Evolutionary conservation across 192 early-diverging fungal species (phyloP), one percentile per base, ranked within the genome.

Genomic region (Podila clonocystis): DNA sequence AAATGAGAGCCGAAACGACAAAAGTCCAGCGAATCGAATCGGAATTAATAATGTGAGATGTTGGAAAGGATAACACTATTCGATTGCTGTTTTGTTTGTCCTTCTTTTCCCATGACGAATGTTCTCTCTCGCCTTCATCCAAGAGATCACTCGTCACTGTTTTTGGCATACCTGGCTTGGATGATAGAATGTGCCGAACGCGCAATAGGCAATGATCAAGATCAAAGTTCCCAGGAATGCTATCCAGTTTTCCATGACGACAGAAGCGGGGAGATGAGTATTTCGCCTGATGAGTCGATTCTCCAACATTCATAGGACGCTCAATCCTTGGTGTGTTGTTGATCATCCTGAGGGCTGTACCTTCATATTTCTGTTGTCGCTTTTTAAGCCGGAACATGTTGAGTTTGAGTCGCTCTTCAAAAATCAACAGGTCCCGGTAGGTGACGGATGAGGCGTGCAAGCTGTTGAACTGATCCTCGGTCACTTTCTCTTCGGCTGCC

Each of bases 371-470:
- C 65, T 89, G 90, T 68, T 91, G 90, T 49, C 91, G 86, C 65
- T 87, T 88, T 67, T 87, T 84, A 50, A 93, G 74, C 33, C 90
- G 83, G 11, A 87, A 82, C 82, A 92, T 86, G 83, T 93, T 95
- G 72, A 91, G 87, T 67, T 91, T 91, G 30, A 95, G 84, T 49
- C 94, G 83, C 75, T 95, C 94, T 65, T 95, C 94, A 76, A 95
- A 95, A 50, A 94, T 91, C 41, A 94, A 87, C 60, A 93, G 87
- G 85, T 95, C 94, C 65, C 91, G 86, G 75, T 90, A 95, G 12
- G 85, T 84, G 28, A 82, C 82, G 19, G 84, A 80, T 12, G 77
- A 80, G 22, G 77, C 77, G 65, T 80, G 77, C 30, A 73, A 15
- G 31, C 3, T 65, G 38, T 72, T 80, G 71, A 80, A 80, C 55